A percentile compares a stretch with the other conserved stretches of the same genome.
Evolutionary conservation across 2,329 filamentous ascomycete genomes (phyloP).

Genomic region (Aspergillus pseudonomiae): DNA sequence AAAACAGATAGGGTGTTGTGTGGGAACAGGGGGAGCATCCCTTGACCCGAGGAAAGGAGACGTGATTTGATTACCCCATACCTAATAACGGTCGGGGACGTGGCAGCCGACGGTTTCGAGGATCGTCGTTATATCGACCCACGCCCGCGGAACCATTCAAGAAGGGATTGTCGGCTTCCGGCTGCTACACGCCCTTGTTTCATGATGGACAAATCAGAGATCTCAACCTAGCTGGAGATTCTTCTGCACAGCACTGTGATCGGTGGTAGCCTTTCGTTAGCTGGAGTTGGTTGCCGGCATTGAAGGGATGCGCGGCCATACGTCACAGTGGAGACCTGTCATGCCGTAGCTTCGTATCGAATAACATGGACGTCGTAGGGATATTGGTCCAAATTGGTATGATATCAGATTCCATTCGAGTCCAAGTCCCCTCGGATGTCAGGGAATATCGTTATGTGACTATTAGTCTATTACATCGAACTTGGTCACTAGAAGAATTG

Average conservation of each 20-base stretch:
- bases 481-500: conserved; percentile 7
- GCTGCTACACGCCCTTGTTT: neutral
- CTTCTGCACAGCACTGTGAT: too few relatives aligned
- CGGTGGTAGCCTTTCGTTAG: neutral
- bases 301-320: neutral
- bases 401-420: neutral
- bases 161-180: conserved; percentile 18
- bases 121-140: conserved; percentile 13
- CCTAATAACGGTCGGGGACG: conserved; percentile 16
- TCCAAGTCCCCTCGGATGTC: neutral
- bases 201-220: neutral
- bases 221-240: too few relatives aligned
- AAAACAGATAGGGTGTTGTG: neutral
- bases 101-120: conserved; percentile 7
- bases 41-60: neutral
- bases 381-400: neutral
- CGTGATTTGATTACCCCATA: conserved; percentile 10
- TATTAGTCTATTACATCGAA: neutral
- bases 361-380: neutral
- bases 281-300: neutral
- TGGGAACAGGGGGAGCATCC: neutral
- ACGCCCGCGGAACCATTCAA: conserved; percentile 12
- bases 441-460: neutral
- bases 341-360: neutral
- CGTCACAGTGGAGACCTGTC: conserved; percentile 9